Conservation (phyloP, 371 early-diverging fungal genomes). For the Mucor mucedo region DNA sequence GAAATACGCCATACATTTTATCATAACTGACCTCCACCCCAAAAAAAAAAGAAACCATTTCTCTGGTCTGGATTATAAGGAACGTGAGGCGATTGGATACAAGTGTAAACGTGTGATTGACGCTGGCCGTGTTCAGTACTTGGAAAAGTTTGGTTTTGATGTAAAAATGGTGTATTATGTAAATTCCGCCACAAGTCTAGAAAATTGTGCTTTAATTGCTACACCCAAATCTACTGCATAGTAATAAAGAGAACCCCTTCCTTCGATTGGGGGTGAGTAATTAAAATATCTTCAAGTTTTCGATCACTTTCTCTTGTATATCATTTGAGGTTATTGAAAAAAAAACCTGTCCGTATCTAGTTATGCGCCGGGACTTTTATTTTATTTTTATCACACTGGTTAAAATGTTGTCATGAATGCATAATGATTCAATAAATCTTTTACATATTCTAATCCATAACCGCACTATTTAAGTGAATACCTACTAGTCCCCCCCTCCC, state of each 20-base stretch:
- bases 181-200: conserved; percentile 64
- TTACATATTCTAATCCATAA: too few relatives aligned
- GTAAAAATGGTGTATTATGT: conserved; percentile 73
- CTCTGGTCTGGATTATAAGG: conserved; percentile 61
- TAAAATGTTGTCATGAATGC: too few relatives aligned
- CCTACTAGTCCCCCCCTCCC: neutral
- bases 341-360: too few relatives aligned
- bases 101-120: conserved; percentile 80
- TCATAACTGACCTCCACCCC: neutral
- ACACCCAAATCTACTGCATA: conserved; percentile 10
- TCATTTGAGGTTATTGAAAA: neutral
- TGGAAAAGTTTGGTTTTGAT: conserved; percentile 60
- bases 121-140: conserved; percentile 64
- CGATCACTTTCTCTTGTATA: neutral
- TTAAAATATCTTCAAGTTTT: neutral
- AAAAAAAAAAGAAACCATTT: conserved; percentile 56
- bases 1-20: neutral
- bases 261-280: neutral
- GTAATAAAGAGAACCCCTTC: too few relatives aligned
- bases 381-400: too few relatives aligned
- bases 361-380: too few relatives aligned
- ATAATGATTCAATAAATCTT: too few relatives aligned
- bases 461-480: too few relatives aligned
- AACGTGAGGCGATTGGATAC: conserved; percentile 71
- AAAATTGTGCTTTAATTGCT: conserved; percentile 77